Evolutionary conservation across 1,139 yeast genomes (phyloP), one percentile per base, ranked within the genome.

Genomic region (Geotrichum reessii): DNA sequence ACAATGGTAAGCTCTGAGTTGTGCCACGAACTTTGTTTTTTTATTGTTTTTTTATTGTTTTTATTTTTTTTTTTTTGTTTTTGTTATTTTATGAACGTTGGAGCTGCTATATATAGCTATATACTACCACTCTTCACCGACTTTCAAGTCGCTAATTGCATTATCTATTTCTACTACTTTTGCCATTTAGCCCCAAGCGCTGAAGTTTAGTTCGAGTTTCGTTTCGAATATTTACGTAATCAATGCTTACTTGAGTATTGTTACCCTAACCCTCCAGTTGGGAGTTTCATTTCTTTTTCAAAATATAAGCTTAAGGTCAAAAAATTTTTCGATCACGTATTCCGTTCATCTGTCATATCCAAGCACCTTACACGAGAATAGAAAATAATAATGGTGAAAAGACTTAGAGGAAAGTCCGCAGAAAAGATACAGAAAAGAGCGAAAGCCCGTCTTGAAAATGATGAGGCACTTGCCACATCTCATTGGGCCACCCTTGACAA

Each of bases 1-100:
- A 56, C 73, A 72, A 52, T 72, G 74, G 76, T 68, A 63, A 47
- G 22, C 37, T 33, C 21, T 7, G 17, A 14, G 9, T 17, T 21
- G 25, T 19, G 50, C 27, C 50, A 47, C 25, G 19, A 33, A n/a
- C 47, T 9, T 22, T 53, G 19, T 47, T 19, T 47, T 51, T 27
- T 44, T 52, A 25, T 25, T 24, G 42, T 5, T 42, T 47, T 31
- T 5, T 53, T 53, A 22, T 54, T 47, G 47, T 49, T 25, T 54
- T 17, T 24, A 22, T 33, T 22, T 28, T 46, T 28, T 24, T 37
- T 14, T 37, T 17, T 37, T 14, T 14, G 12, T 37, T 37, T 31
- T 9, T 31, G 12, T n/a, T 37, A n/a, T n/a, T 7, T 37, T n/a
- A 37, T n/a, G 44, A 37, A 37, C 44, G 44, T 37, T 37, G 44